Percentiles rank a stretch among this genome's conserved stretches.
Evolutionary conservation across 192 early-diverging fungal genomes (phyloP).

Genomic region (Coemansia umbellata): DNA sequence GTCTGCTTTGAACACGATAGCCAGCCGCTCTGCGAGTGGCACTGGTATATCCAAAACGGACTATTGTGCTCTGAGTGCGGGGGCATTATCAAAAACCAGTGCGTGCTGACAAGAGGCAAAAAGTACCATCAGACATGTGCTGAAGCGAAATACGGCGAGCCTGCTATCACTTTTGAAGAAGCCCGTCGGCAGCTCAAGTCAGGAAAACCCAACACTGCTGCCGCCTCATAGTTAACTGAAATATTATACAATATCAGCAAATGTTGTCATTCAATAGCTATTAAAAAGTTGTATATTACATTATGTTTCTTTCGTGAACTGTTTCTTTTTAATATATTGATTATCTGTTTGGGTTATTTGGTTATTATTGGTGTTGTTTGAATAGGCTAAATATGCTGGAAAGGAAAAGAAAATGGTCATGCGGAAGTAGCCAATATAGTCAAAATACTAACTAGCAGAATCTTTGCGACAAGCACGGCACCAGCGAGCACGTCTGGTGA

Average conservation of each 20-base stretch:
- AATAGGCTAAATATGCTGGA: no score
- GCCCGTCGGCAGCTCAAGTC: constrained; percentile 39
- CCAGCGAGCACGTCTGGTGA: neutral
- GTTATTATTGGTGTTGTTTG: no score
- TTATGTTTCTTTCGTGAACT: no score
- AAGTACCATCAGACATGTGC: constrained; percentile 50
- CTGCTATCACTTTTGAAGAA: constrained; percentile 38
- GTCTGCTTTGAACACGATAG: constrained; percentile 52
- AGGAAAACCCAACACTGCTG: constrained; percentile 2
- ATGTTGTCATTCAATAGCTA: no score
- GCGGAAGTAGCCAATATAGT: no score
- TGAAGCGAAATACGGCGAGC: constrained; percentile 49
- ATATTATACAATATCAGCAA: no score
- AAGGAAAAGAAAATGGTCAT: no score
- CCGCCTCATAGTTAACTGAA: no score
- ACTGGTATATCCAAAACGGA: constrained; percentile 52
- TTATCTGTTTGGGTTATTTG: no score
- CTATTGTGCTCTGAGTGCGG: constrained; percentile 50
- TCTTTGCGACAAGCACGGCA: neutral
- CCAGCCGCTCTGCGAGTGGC: constrained; percentile 52
- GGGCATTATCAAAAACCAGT: constrained; percentile 49
- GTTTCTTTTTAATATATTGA: no score
- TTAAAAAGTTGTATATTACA: no score
- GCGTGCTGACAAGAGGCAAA: constrained; percentile 49
- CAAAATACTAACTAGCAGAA: neutral